A percentile compares a stretch with the other conserved stretches of the same genome.
Conservation (phyloP, 2,329 filamentous ascomycete genomes). For the Exophiala xenobiotica region DNA sequence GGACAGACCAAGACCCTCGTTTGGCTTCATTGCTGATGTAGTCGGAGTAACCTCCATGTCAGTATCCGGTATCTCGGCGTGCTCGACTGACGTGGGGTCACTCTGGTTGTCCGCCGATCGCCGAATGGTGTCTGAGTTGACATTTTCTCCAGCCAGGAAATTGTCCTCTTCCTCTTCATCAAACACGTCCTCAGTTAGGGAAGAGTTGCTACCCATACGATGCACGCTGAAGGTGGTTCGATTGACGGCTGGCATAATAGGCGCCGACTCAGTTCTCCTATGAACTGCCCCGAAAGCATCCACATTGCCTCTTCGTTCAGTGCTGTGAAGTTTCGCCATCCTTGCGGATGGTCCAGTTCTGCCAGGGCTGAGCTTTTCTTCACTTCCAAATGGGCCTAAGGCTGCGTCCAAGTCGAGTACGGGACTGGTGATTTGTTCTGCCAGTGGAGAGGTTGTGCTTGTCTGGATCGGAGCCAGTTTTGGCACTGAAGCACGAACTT, state of each 20-base stretch:
- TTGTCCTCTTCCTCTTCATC: slow-evolving; percentile 53
- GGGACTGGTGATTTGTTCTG: slow-evolving; percentile 68
- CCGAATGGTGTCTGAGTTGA: neutral
- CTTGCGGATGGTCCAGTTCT: slow-evolving; percentile 34
- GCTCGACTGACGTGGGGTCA: slow-evolving; percentile 8
- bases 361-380: slow-evolving; percentile 40
- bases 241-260: slow-evolving; percentile 50
- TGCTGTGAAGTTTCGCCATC: slow-evolving; percentile 50
- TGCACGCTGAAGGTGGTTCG: slow-evolving; percentile 40
- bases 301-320: slow-evolving; percentile 46
- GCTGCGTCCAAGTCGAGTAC: slow-evolving; percentile 95
- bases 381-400: slow-evolving; percentile 84
- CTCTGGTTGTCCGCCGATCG: slow-evolving; percentile 1
- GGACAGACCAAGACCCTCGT: slow-evolving; percentile 26
- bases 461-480: slow-evolving; percentile 1
- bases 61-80: neutral
- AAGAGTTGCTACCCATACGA: slow-evolving; percentile 40
- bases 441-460: slow-evolving; percentile 28
- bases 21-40: slow-evolving; percentile 25
- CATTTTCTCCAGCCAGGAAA: slow-evolving; percentile 39
- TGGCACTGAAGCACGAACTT: slow-evolving; percentile 13
- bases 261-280: slow-evolving; percentile 51
- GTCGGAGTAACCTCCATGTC: slow-evolving; percentile 1
- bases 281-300: slow-evolving; percentile 36
- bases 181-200: slow-evolving; percentile 48